A percentile compares a stretch with the other conserved stretches of the same genome.
These are phyloP conservation scores for Ophiocordyceps camponoti-saundersi DNA, from an alignment of 2,329 filamentous ascomycete genomes.

Conservation along the genomic window DNA sequence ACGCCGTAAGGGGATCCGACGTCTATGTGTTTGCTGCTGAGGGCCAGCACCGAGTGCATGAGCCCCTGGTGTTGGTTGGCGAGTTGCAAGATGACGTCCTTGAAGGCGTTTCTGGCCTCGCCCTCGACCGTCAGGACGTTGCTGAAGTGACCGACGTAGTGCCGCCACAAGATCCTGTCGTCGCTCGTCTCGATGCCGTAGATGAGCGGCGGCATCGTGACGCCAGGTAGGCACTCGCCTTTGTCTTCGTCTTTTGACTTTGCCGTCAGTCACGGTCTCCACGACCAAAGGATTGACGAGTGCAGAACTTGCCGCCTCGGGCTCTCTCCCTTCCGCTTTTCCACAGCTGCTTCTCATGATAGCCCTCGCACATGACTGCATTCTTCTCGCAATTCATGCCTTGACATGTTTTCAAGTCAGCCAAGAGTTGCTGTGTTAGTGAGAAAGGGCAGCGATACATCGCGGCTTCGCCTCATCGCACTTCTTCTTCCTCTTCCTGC, in stretches of 20 bases:
- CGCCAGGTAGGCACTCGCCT: slow-evolving; percentile 29
- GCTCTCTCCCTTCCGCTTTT: slow-evolving; percentile 65
- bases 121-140: slow-evolving; percentile 68
- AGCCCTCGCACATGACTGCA: slow-evolving; percentile 79
- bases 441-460: slow-evolving; percentile 22
- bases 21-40: slow-evolving; percentile 64
- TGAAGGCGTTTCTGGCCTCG: slow-evolving; percentile 70
- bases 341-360: slow-evolving; percentile 75
- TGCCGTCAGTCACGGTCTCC: slow-evolving; percentile 2
- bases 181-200: slow-evolving; percentile 65
- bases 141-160: slow-evolving; percentile 68
- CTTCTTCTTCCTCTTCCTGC: slow-evolving; percentile 54
- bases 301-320: slow-evolving; percentile 40
- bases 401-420: slow-evolving; percentile 13
- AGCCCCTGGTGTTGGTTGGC: slow-evolving; percentile 63
- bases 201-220: slow-evolving; percentile 51
- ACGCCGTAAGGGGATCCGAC: slow-evolving; percentile 37
- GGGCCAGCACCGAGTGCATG: slow-evolving; percentile 78
- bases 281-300: neutral
- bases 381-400: slow-evolving; percentile 87
- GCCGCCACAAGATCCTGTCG: slow-evolving; percentile 65
- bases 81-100: slow-evolving; percentile 67
- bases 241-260: slow-evolving; percentile 27
- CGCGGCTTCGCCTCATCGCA: slow-evolving; percentile 52
- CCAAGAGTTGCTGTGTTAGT: too few relatives aligned